phyloP scores from a whole-genome alignment of 306 rosid genomes.

The Astragalus membranaceus region DNA sequence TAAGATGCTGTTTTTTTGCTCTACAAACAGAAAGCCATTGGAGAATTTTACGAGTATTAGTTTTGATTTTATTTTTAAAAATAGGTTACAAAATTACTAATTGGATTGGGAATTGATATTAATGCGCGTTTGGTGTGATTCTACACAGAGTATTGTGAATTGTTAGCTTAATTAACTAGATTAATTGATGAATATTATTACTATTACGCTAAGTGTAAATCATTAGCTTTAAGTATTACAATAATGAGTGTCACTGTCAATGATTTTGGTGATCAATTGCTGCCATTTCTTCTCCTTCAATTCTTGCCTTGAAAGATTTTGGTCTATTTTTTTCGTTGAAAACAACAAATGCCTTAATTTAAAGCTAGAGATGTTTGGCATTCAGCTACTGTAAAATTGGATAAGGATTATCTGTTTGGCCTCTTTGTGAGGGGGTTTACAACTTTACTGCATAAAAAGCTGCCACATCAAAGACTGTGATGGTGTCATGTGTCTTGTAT shows the following conservation, averaged over 20 bases:
- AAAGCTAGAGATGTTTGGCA: background rate
- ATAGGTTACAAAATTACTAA: background rate
- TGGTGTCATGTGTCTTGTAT: too few relatives aligned
- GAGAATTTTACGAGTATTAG: background rate
- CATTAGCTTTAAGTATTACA: background rate
- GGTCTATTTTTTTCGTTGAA: background rate
- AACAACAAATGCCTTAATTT: background rate
- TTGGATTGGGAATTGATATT: background rate
- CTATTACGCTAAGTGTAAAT: background rate
- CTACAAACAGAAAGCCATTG: background rate
- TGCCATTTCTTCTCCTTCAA: background rate
- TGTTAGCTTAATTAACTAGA: background rate
- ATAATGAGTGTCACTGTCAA: conserved; percentile 5
- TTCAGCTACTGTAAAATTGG: background rate
- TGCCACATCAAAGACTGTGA: too few relatives aligned
- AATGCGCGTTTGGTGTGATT: background rate
- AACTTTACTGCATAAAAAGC: too few relatives aligned
- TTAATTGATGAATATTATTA: background rate
- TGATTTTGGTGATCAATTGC: background rate
- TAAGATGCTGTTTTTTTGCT: background rate
- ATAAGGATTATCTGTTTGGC: background rate
- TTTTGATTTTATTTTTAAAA: background rate
- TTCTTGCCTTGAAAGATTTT: background rate
- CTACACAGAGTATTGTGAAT: background rate
- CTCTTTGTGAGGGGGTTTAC: background rate